phyloP scores from a whole-genome alignment of 345 rosid species.

The Pugionium dolabratum region DNA sequence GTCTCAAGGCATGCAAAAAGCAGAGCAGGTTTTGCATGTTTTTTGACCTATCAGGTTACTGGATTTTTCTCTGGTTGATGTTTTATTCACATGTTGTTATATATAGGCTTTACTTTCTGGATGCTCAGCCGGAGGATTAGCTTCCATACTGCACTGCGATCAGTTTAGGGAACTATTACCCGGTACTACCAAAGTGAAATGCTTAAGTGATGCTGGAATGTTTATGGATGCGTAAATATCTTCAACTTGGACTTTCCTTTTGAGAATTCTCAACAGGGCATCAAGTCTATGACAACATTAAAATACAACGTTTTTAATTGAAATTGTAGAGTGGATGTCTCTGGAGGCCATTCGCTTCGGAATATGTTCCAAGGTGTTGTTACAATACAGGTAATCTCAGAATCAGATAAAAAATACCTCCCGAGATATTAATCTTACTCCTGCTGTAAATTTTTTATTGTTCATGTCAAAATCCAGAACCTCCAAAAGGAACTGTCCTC shows the following conservation, averaged over 20 bases:
- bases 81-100: not conserved
- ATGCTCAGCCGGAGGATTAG: constrained; percentile 93
- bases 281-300: not conserved
- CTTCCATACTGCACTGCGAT: constrained; percentile 85
- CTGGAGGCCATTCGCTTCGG: constrained; percentile 76
- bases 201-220: constrained; percentile 93
- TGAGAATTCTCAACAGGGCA: not conserved
- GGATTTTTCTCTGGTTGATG: constrained; percentile 4
- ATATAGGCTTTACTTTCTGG: constrained; percentile 90
- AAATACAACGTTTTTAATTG: constrained; percentile 18
- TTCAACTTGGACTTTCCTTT: constrained; percentile 15
- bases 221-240: constrained; percentile 74
- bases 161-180: constrained; percentile 64
- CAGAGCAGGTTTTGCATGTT: constrained; percentile 60
- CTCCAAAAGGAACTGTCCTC: constrained; percentile 67
- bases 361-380: constrained; percentile 71
- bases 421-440: too few species aligned
- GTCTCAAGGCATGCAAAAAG: constrained; percentile 75
- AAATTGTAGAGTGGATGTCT: constrained; percentile 65
- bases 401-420: too few species aligned
- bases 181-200: constrained; percentile 65
- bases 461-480: constrained; percentile 38
- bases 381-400: constrained; percentile 63
- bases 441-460: too few species aligned
- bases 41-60: not conserved